Percentiles rank a stretch among this genome's conserved stretches.
Conservation (phyloP, 2,329 filamentous ascomycete species). For the Microdochium nivale region DNA sequence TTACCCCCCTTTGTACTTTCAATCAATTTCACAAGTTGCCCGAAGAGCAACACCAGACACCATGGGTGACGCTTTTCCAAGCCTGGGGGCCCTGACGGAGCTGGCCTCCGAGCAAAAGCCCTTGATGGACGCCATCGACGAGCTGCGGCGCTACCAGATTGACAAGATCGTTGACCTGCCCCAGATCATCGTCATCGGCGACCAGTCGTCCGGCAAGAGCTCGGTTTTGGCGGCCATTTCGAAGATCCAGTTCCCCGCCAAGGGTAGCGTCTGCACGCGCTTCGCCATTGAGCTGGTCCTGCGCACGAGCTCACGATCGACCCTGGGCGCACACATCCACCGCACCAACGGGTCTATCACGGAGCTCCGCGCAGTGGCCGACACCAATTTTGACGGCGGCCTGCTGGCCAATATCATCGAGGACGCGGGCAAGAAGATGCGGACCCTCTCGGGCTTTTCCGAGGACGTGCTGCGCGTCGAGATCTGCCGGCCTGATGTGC, state of each 20-base stretch:
- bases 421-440: conserved; percentile 42
- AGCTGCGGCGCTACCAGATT: conserved; percentile 39
- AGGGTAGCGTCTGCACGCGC: conserved; percentile 47
- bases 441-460: conserved; percentile 30
- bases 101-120: conserved; percentile 36
- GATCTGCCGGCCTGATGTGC: conserved; percentile 31
- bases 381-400: conserved; percentile 25
- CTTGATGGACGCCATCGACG: conserved; percentile 44
- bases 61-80: conserved; percentile 12
- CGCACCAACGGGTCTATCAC: conserved; percentile 16
- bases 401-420: conserved; percentile 40
- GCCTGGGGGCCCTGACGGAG: conserved; percentile 24
- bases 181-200: conserved; percentile 50
- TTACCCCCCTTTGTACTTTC: no score
- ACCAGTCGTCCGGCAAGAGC: conserved; percentile 55
- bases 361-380: conserved; percentile 17
- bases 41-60: not conserved
- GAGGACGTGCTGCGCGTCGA: conserved; percentile 37
- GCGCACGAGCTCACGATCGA: conserved; percentile 24
- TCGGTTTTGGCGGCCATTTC: conserved; percentile 58
- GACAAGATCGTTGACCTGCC: conserved; percentile 38
- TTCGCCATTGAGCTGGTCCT: conserved; percentile 54
- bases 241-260: conserved; percentile 47
- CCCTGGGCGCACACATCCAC: conserved; percentile 34
- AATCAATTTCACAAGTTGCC: no score